Base-by-base conservation (phyloP, 495 filamentous ascomycete genomes). In the Apiosordaria backusii region DNA sequence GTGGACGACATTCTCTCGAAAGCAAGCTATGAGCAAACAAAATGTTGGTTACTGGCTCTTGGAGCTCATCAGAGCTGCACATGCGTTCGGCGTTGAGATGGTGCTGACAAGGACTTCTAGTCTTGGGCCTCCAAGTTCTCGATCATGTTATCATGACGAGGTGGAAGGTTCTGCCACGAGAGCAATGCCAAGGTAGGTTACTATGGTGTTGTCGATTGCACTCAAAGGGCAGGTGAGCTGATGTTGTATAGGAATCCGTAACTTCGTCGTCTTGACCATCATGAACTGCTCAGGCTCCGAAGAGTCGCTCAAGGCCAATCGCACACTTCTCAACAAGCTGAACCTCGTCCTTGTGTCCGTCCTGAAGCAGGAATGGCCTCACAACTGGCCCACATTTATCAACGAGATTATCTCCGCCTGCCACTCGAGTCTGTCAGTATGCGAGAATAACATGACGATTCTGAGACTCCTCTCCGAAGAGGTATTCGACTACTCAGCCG, bases 371-470 rank as follows among this genome's bases (percentile, higher is more conserved):
- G 95, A 99, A 78, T 99, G 95, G 95, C 95, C 95, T n/a, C 94
- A 97, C 76, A 95, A 98, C 81, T 99, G 95, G 95, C 95, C 96
- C 9, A 97, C 92, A 7, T 99, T 99, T 78, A 97, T 98, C 85
- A 98, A 97, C 78, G 95, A 99, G 84, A 98, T 99, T 75, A 92
- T 98, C 70, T 89, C 91, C 13, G 96, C 94, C 26, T 97, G 93
- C 75, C 92, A 93, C 71, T 92, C 90, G 64, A 97, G 91, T 77
- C 84, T 98, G 29, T 93, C 95, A 2, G 94, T 98, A 71, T 99
- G 95, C 82, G 95, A 99, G 80, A 99, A 99, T 81, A 99, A 99
- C 80, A 99, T 99, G 96, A 92, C 89, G 53, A 98, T 99, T 66
- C 88, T 99, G 50, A 89, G 96, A 57, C 81, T 99, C 68, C 84